Conservation (phyloP, 257 asterid species). For the Osmanthus fragrans region DNA sequence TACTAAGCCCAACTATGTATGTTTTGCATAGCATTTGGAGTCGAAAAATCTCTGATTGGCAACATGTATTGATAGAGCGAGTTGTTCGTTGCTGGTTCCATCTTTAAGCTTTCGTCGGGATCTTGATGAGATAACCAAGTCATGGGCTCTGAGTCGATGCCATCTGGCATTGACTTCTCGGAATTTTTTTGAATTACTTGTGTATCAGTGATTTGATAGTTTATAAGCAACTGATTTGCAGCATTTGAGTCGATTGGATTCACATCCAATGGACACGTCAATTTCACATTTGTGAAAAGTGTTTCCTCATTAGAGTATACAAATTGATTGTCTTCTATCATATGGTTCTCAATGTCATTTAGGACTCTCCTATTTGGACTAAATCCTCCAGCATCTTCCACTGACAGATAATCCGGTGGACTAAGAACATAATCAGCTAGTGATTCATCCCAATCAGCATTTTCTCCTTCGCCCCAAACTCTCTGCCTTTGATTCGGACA, state of each 20-base stretch:
- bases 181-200: neutral
- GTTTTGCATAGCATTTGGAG: neutral
- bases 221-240: neutral
- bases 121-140: constrained; percentile 4
- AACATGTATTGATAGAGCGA: constrained; percentile 5
- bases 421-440: neutral
- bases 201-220: neutral
- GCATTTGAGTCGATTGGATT: neutral
- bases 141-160: neutral
- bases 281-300: neutral
- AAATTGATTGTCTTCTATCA: constrained; percentile 20
- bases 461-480: constrained; percentile 19
- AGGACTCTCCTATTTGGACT: neutral
- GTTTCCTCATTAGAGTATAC: neutral
- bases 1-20: neutral
- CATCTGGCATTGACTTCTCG: neutral
- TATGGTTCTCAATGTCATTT: constrained; percentile 15
- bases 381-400: neutral
- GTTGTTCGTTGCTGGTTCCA: neutral
- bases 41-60: neutral
- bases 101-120: neutral
- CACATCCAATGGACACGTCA: neutral
- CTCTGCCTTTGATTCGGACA: constrained; percentile 16
- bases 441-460: neutral
- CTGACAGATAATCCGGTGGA: neutral